These are phyloP conservation scores for Apiotrichum sp. DNA, from an alignment of 1,284 basidiomycete species.

Conservation along the genomic window DNA sequence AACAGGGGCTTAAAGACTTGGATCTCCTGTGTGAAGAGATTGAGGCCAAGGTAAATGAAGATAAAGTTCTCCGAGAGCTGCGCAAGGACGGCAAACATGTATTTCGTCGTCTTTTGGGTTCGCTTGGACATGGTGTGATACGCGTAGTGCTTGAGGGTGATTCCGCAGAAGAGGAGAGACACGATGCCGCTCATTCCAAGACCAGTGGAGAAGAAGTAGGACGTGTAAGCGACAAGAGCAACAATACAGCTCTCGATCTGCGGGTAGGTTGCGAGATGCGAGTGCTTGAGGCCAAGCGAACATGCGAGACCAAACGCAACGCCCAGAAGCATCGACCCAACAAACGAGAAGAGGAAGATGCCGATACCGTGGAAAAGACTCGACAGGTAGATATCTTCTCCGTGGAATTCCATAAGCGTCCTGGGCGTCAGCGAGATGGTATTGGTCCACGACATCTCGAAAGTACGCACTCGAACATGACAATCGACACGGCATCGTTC, in stretches of 20 bases:
- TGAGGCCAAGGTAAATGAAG: constrained; percentile 97
- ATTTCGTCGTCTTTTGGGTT: constrained; percentile 92
- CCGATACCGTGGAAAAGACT: constrained; percentile 93
- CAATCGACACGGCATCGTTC: constrained; percentile 99
- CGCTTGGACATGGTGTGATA: constrained; percentile 97
- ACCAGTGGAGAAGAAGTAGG: constrained; percentile 98
- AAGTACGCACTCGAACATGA: constrained; percentile 76
- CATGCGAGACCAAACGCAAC: constrained; percentile 82
- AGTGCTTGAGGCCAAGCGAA: constrained; percentile 93
- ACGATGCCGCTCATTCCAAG: constrained; percentile 95
- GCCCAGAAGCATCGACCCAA: constrained; percentile 86
- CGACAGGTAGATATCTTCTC: constrained; percentile 70
- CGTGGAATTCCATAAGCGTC: constrained; percentile 86
- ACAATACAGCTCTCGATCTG: constrained; percentile 92
- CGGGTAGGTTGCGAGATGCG: constrained; percentile 76
- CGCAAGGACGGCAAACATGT: constrained; percentile 86
- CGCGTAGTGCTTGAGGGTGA: constrained; percentile 98
- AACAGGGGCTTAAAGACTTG: constrained; percentile 93
- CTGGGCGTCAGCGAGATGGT: background rate
- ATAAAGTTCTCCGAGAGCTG: constrained; percentile 98
- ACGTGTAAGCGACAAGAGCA: constrained; percentile 88
- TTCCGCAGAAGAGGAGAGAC: constrained; percentile 95
- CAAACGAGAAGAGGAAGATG: constrained; percentile 93
- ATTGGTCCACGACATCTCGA: too few species aligned
- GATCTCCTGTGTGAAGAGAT: constrained; percentile 84